phyloP scores from a whole-genome alignment of 495 filamentous ascomycete genomes.

The Penicillium arizonense region DNA sequence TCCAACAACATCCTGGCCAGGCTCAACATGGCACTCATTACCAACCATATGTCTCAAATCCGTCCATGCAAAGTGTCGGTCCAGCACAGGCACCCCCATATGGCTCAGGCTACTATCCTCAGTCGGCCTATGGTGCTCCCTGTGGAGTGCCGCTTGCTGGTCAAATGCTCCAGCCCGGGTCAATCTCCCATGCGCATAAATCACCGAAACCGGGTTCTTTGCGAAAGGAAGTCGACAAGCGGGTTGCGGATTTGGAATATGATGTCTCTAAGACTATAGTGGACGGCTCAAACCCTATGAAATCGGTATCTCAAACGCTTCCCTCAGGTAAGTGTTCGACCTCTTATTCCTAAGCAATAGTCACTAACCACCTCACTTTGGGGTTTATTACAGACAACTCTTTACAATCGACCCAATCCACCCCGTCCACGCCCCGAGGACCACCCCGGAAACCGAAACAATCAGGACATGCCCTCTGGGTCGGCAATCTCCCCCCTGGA shows the following conservation, averaged over 20 bases:
- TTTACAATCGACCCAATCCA: conserved; percentile 10
- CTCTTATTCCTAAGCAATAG: neutral
- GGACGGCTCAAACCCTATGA: conserved; percentile 41
- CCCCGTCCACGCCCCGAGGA: conserved; percentile 65
- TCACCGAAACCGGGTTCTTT: neutral
- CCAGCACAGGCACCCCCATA: conserved; percentile 27
- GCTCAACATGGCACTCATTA: conserved; percentile 30
- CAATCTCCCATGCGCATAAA: conserved; percentile 3
- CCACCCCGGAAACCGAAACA: conserved; percentile 91
- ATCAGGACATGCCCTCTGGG: conserved; percentile 92
- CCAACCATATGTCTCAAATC: conserved; percentile 23
- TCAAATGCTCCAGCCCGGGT: conserved; percentile 6
- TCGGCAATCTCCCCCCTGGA: conserved; percentile 87
- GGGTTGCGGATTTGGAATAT: conserved; percentile 19
- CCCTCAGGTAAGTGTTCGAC: conserved; percentile 25
- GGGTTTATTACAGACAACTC: conserved; percentile 11
- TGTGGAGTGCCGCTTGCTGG: conserved; percentile 17
- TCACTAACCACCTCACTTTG: neutral
- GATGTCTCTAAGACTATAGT: conserved; percentile 46
- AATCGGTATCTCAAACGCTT: conserved; percentile 10
- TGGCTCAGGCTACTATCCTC: conserved; percentile 25
- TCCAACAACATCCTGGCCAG: conserved; percentile 21
- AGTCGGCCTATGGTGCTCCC: conserved; percentile 18
- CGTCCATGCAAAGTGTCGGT: conserved; percentile 16
- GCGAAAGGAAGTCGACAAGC: conserved; percentile 22